Percentiles rank a stretch among this genome's conserved stretches.
Evolutionary conservation across 768 basidiomycete species (phyloP).

Genomic region (Gymnopilus junonius): DNA sequence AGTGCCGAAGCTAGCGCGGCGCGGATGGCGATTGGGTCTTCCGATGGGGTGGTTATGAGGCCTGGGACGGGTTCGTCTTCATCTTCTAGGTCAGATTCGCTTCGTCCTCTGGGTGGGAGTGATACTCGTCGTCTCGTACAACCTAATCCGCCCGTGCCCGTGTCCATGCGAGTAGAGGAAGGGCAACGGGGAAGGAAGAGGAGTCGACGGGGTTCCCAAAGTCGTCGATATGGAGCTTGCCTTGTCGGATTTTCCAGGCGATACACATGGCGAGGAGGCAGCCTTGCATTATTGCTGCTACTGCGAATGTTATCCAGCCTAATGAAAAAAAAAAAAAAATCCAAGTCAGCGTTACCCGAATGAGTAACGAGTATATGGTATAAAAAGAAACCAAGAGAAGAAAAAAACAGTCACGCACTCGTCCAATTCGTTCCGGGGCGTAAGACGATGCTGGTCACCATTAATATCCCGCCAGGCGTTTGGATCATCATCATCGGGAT

Average conservation of each 20-base stretch:
- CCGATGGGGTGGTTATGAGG: slow-evolving; percentile 9
- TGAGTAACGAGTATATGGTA: not conserved
- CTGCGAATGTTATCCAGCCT: slow-evolving; percentile 85
- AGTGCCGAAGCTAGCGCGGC: slow-evolving; percentile 12
- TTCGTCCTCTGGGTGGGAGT: too few species aligned
- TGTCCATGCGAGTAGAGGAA: too few species aligned
- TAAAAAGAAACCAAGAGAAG: not conserved
- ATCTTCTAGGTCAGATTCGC: not conserved
- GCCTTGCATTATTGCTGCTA: slow-evolving; percentile 85
- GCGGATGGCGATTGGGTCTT: slow-evolving; percentile 11
- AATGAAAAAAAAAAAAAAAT: not conserved
- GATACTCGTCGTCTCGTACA: not conserved
- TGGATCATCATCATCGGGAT: slow-evolving; percentile 97
- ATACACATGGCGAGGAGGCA: slow-evolving; percentile 85
- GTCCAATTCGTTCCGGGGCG: slow-evolving; percentile 87
- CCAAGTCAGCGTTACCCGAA: not conserved
- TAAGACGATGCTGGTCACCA: slow-evolving; percentile 82
- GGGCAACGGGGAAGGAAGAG: not conserved
- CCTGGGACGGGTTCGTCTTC: slow-evolving; percentile 15
- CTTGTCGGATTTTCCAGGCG: slow-evolving; percentile 82
- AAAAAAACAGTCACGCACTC: slow-evolving; percentile 59
- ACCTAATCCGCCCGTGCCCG: not conserved
- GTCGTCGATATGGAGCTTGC: slow-evolving; percentile 78
- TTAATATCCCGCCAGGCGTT: slow-evolving; percentile 86
- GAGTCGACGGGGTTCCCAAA: slow-evolving; percentile 66